Conservation (phyloP, 371 early-diverging fungal genomes). For the Mucor ambiguus region DNA sequence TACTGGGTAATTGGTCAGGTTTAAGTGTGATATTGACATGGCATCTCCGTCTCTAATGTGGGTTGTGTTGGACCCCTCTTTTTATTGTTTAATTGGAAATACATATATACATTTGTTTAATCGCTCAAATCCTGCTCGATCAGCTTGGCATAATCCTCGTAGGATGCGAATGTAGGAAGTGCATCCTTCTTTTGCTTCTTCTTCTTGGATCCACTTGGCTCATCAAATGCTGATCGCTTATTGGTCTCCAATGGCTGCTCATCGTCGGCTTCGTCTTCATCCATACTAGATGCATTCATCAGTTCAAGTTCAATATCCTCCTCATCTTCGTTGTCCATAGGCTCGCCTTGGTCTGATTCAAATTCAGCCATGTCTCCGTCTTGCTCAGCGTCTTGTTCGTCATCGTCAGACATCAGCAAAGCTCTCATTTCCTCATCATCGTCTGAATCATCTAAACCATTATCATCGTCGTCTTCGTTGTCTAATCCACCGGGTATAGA, state of each 20-base stretch:
- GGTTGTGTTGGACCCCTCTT: constrained; percentile 1
- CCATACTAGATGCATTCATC: constrained; percentile 25
- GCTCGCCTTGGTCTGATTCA: constrained; percentile 47
- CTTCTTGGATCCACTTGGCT: constrained; percentile 35
- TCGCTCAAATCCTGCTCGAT: constrained; percentile 31
- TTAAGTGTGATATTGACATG: constrained; percentile 9
- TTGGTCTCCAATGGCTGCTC: constrained; percentile 23
- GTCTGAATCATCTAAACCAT: constrained; percentile 50
- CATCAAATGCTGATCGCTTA: constrained; percentile 27
- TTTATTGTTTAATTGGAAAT: background rate
- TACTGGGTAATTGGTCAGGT: constrained; percentile 3
- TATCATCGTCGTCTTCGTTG: constrained; percentile 45
- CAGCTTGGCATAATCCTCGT: constrained; percentile 70
- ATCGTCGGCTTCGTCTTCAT: constrained; percentile 38
- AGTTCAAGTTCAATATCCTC: constrained; percentile 41
- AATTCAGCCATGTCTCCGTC: constrained; percentile 40
- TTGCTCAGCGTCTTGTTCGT: constrained; percentile 37
- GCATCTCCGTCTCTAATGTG: background rate
- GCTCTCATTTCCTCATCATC: constrained; percentile 59
- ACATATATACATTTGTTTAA: constrained; percentile 7
- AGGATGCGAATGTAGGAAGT: constrained; percentile 73
- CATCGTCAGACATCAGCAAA: constrained; percentile 45
- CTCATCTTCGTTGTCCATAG: constrained; percentile 41
- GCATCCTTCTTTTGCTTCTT: constrained; percentile 53
- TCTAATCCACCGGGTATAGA: constrained; percentile 69